phyloP scores from a whole-genome alignment of 1,284 basidiomycete species.

The Puccinia triticina region DNA sequence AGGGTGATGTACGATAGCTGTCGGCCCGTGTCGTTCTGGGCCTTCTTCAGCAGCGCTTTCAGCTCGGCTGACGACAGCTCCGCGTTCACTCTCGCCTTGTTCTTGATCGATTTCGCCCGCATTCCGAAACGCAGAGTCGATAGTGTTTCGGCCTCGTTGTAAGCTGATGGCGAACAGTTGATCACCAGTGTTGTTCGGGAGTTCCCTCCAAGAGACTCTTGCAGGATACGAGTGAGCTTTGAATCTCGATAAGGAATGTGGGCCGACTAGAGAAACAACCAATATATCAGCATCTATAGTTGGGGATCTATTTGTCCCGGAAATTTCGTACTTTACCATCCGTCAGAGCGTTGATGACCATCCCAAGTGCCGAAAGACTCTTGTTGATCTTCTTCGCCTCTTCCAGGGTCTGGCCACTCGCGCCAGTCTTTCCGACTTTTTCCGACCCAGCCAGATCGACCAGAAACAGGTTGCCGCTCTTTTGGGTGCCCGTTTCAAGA shows the following conservation, averaged over 20 bases:
- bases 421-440: slow-evolving; percentile 99
- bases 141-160: slow-evolving; percentile 96
- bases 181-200: slow-evolving; percentile 98
- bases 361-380: slow-evolving; percentile 92
- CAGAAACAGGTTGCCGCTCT: slow-evolving; percentile 94
- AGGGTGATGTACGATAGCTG: slow-evolving; percentile 85
- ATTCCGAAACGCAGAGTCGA: slow-evolving; percentile 97
- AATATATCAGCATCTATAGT: too few relatives aligned
- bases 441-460: slow-evolving; percentile 99
- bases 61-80: slow-evolving; percentile 96
- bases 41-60: slow-evolving; percentile 86
- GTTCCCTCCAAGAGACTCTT: slow-evolving; percentile 99
- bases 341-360: slow-evolving; percentile 99
- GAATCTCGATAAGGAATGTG: slow-evolving; percentile 99
- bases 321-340: slow-evolving; percentile 76
- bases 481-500: slow-evolving; percentile 87
- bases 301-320: neutral
- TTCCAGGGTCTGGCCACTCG: slow-evolving; percentile 96
- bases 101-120: slow-evolving; percentile 96
- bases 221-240: slow-evolving; percentile 96
- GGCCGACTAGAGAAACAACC: too few relatives aligned
- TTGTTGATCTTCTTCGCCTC: slow-evolving; percentile 99
- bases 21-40: slow-evolving; percentile 79
- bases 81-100: slow-evolving; percentile 96
- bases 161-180: slow-evolving; percentile 96